A percentile compares a stretch with the other conserved stretches of the same genome.
Conservation (phyloP, 2,329 filamentous ascomycete genomes). For the Talaromyces sp. region DNA sequence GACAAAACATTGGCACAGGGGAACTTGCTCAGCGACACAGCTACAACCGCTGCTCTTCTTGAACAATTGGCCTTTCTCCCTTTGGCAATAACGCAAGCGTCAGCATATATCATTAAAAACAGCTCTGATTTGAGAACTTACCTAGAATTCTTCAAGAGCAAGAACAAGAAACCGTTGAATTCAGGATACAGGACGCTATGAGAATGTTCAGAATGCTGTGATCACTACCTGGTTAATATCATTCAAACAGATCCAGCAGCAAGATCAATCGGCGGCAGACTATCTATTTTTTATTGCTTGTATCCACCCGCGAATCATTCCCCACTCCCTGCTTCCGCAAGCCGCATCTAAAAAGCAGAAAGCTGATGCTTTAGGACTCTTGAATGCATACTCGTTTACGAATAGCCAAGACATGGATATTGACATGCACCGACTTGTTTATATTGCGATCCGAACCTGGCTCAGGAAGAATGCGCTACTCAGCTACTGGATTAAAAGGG, state of each 20-base stretch:
- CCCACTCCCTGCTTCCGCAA: constrained; percentile 30
- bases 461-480: constrained; percentile 18
- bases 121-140: constrained; percentile 18
- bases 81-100: constrained; percentile 27
- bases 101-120: constrained; percentile 23
- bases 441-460: constrained; percentile 30
- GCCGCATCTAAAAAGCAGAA: constrained; percentile 12
- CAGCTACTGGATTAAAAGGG: constrained; percentile 7
- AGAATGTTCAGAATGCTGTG: constrained; percentile 31
- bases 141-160: constrained; percentile 23
- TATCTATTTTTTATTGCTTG: constrained; percentile 37
- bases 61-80: constrained; percentile 24
- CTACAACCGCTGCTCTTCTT: constrained; percentile 17
- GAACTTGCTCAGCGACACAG: constrained; percentile 10
- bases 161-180: constrained; percentile 27
- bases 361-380: not conserved
- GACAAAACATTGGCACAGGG: not conserved
- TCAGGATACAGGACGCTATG: constrained; percentile 32
- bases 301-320: constrained; percentile 30
- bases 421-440: constrained; percentile 32
- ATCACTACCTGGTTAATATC: constrained; percentile 38
- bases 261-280: constrained; percentile 32
- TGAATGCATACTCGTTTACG: not conserved
- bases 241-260: constrained; percentile 22
- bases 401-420: constrained; percentile 16